These are phyloP conservation scores for Phyllosticta citribraziliensis DNA, from an alignment of 2,329 filamentous ascomycete genomes.

Conservation along the genomic window DNA sequence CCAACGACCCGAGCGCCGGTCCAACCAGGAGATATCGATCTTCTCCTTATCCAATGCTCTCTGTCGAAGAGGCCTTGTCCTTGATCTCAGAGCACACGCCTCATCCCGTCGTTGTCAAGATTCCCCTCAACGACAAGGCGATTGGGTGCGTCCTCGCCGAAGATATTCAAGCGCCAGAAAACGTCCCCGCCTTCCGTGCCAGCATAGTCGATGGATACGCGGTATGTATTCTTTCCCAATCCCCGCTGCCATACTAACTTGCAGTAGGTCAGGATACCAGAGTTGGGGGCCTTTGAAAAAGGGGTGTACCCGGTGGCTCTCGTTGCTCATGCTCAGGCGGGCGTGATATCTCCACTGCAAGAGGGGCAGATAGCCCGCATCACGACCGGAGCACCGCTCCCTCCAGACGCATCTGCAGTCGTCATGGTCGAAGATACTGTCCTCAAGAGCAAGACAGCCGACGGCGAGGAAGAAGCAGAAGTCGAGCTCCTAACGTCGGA, in stretches of 20 bases:
- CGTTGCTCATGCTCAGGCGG: conserved; percentile 74
- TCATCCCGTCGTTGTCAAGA: conserved; percentile 44
- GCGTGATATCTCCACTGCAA: conserved; percentile 54
- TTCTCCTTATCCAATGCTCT: conserved; percentile 87
- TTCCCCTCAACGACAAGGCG: conserved; percentile 54
- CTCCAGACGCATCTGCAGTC: conserved; percentile 78
- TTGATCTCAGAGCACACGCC: conserved; percentile 68
- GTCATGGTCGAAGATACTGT: conserved; percentile 95
- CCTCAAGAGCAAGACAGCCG: conserved; percentile 63
- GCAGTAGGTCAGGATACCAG: conserved; percentile 21
- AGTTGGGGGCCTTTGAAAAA: conserved; percentile 44
- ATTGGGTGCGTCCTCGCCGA: conserved; percentile 73
- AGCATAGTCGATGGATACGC: conserved; percentile 98
- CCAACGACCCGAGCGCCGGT: conserved; percentile 51
- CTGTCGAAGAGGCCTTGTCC: conserved; percentile 68
- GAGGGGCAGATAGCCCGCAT: conserved; percentile 77
- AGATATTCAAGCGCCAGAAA: conserved; percentile 68
- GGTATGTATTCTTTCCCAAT: conserved; percentile 3
- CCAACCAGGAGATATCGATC: conserved; percentile 64
- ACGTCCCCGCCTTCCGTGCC: conserved; percentile 85
- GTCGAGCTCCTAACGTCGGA: conserved; percentile 75
- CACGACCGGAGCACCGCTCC: conserved; percentile 87
- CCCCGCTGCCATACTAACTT: not conserved
- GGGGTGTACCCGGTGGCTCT: conserved; percentile 79
- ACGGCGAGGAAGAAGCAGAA: conserved; percentile 75